Conservation (phyloP, 768 basidiomycete genomes). For the Lentinula sp. region DNA sequence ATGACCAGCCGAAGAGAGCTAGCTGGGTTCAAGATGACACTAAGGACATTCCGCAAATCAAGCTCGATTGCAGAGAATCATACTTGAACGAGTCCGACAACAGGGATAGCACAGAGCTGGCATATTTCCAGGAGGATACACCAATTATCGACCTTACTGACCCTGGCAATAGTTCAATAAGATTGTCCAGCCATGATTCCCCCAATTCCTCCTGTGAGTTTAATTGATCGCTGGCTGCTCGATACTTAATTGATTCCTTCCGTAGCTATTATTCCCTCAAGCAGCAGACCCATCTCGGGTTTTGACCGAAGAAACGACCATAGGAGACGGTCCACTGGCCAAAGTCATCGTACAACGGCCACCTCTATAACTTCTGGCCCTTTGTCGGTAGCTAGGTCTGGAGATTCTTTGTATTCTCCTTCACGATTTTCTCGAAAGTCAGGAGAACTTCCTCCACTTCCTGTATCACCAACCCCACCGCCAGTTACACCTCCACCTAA, state of each 20-base stretch:
- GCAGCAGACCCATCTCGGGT: background rate
- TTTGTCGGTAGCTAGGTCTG: background rate
- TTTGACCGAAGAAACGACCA: conserved; percentile 4
- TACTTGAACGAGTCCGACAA: conserved; percentile 11
- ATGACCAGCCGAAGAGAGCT: conserved; percentile 35
- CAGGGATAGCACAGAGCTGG: conserved; percentile 9
- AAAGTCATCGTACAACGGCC: background rate
- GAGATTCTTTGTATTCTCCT: conserved; percentile 4
- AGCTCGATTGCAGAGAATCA: conserved; percentile 14
- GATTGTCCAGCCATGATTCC: background rate
- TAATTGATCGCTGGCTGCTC: background rate
- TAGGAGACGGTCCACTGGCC: conserved; percentile 5
- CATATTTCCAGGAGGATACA: background rate
- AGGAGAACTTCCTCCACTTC: conserved; percentile 13
- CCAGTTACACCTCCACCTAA: conserved; percentile 12
- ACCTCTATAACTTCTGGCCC: conserved; percentile 3
- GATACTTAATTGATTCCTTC: background rate
- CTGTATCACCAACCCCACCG: conserved; percentile 13
- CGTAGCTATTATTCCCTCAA: background rate
- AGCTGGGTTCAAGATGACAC: conserved; percentile 41
- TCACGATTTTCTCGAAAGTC: conserved; percentile 16
- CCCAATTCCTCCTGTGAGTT: background rate
- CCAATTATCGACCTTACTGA: conserved; percentile 5
- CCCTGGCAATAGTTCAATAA: background rate
- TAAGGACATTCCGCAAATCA: conserved; percentile 20